Evolutionary conservation across 306 rosid species (phyloP), one percentile per base, ranked within the genome.

Genomic region (Vachellia pachyceras): DNA sequence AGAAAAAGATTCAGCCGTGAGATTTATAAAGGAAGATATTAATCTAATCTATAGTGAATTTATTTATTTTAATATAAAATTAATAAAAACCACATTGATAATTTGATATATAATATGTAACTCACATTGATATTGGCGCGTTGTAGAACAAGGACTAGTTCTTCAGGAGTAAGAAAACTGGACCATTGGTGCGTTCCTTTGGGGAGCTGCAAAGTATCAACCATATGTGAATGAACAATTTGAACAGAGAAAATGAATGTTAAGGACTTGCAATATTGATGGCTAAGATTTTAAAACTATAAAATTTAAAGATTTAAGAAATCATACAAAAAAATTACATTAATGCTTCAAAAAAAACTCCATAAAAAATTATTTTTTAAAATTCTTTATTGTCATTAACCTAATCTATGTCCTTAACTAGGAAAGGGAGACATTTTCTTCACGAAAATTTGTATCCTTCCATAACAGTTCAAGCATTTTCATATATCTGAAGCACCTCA

Each of bases 161-260:
- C 98, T 68, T 90, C 97, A 40, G 98, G 98, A 12, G 94, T 90
- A 33, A 93, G 86, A 78, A 95, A 92, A 85, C 89, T 88, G 52
- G 97, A 90, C 97, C 97, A 89, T 33, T 91, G 87, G 73, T 95
- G 99, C 7, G 97, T 95, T n/a, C 99, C 98, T 85, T 15, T 87
- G 0, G 98, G 97, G 78, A 94, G 97, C 98, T 94, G 93, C 71
- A 55, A 84, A 80, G 46, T 39, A 57, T 64, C 60, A 71, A 79
- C 49, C 18, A 52, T 20, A 11, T 29, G 61, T 74, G 36, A 42
- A 75, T 18, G 37, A 37, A 68, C 73, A 67, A 41, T 42, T 22
- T 69, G 54, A 45, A 58, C 10, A 58, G 36, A 58, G 37, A 10
- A 57, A 23, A 58, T 58, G 36, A 58, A 22, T 11, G 13, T 58